Base-by-base conservation (phyloP, 805 yeast species). In the Yarrowia yakushimensis region DNA sequence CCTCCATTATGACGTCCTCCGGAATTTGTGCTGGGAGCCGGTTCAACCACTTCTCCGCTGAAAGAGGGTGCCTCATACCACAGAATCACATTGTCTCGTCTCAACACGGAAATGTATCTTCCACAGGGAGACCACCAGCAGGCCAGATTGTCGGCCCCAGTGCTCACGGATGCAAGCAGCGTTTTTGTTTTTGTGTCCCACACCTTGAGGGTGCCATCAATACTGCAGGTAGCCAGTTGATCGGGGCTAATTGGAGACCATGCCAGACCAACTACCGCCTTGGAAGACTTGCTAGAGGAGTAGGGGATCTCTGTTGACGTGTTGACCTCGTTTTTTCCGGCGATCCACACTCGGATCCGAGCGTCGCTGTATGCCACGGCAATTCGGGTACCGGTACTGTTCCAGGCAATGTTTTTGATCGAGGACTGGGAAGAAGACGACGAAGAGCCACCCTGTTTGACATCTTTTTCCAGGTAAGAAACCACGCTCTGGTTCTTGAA, bases 231-330 rank as follows among this genome's bases (percentile, higher is more conserved):
- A 3, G 81, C 84, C 60, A 84, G 74, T 12, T 74, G 67, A 42
- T 74, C 74, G 28, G 82, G 81, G 28, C 75, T 69, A 18, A 69
- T 68, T 0, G 87, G 85, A 50, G 79, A 74, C 85, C 85, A 84
- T 1, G 78, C 67, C 9, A 84, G 64, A 22, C 76, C 65, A 79
- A 20, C 79, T 79, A 1, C 76, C 67, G 50, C 71, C 71, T 3
- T 66, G 64, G 65, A 82, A 85, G 1, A 80, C 75, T 31, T 71
- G 71, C 41, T 76, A 10, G 57, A 34, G 13, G 57, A 33, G 31
- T 48, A 48, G 5, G 23, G 22, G 20, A 83, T 74, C 12, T 73
- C 69, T 0, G 70, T 62, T 2, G 77, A 70, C 4, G 48, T 60
- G 18, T 66, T 63, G 20, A 69, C 68, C 2, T 75, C 73, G 1